Percentiles rank a stretch among this genome's conserved stretches.
Conservation (phyloP, 225 moss, liverwort and hornwort species). For the Antitrichia curtipendula region DNA sequence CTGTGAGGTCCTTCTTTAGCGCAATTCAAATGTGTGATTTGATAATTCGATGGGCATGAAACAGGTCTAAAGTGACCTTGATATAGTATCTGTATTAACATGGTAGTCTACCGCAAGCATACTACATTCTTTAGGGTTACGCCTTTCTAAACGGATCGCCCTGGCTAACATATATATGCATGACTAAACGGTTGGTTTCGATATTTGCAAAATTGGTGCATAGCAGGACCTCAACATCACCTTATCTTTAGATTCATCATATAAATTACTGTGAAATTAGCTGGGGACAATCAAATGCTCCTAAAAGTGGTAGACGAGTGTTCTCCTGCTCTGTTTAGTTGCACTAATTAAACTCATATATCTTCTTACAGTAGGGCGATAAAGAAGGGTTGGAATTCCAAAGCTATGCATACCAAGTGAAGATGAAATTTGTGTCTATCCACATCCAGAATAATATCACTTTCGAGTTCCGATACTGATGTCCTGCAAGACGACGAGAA, state of each 20-base stretch:
- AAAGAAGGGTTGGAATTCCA: not conserved
- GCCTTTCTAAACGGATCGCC: not conserved
- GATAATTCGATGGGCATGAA: not conserved
- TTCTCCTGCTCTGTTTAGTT: not conserved
- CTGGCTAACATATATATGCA: not conserved
- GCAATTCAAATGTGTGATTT: not conserved
- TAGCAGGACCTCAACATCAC: not conserved
- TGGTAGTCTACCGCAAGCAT: not conserved
- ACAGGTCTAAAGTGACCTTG: not conserved
- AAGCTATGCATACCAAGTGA: slow-evolving; percentile 55
- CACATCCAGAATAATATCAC: slow-evolving; percentile 63
- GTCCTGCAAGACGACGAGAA: slow-evolving; percentile 39
- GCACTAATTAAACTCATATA: not conserved
- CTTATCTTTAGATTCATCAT: not conserved
- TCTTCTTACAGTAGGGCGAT: not conserved
- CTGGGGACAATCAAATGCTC: not conserved
- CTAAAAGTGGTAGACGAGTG: not conserved
- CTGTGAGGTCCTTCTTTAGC: not conserved
- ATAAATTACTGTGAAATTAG: not conserved
- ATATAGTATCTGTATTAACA: not conserved
- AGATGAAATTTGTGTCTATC: slow-evolving; percentile 55
- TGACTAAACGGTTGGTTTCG: not conserved
- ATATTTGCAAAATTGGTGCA: not conserved
- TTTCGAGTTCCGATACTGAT: slow-evolving; percentile 51
- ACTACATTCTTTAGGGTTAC: not conserved